Base-by-base conservation (phyloP, 1,284 basidiomycete species). In the Erythrobasidium hasegawianum region DNA sequence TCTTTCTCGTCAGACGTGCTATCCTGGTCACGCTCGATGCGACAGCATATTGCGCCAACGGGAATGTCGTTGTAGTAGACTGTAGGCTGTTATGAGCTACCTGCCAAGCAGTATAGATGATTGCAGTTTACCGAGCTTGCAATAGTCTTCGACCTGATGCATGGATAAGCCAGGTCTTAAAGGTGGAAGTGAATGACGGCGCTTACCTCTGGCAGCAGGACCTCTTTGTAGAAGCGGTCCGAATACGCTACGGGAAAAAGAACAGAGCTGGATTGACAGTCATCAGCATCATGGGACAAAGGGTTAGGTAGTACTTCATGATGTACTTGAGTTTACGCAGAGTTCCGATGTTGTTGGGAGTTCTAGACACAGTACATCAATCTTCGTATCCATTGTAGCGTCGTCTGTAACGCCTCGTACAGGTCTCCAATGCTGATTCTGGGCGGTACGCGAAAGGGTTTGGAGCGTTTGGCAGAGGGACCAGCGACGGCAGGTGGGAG, bases 61-160 rank as follows among this genome's bases (percentile, higher is more conserved):
- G 78, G 74, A 16, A 79, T 72, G 59, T 79, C 78, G 64, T 79
- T 78, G 74, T 77, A 79, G 40, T 76, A 74, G 26, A 75, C 74
- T 74, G 69, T 5, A 0, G 49, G 7, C n/a, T 7, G 7, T 2
- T 13, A 26, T 10, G 4, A 49, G 26, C 20, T 14, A 53, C 49
- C 22, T 22, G 14, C 45, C 13, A 22, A 7, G 43, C 1, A 1
- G n/a, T 1, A 39, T n/a, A n/a, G n/a, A n/a, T n/a, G n/a, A n/a
- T n/a, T n/a, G n/a, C n/a, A n/a, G n/a, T 62, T 16, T 18, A 71
- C 70, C 57, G 47, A 72, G 70, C 53, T 72, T 70, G 59, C 66
- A 68, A 57, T 70, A 73, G 20, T 72, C 69, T 56, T 74, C 73
- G 5, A 72, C 70, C 53, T 70, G 61, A 20, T 10, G 24, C 58